Evolutionary conservation across 768 basidiomycete genomes (phyloP).

Genomic region (Erythrobasidium yunnanense): DNA sequence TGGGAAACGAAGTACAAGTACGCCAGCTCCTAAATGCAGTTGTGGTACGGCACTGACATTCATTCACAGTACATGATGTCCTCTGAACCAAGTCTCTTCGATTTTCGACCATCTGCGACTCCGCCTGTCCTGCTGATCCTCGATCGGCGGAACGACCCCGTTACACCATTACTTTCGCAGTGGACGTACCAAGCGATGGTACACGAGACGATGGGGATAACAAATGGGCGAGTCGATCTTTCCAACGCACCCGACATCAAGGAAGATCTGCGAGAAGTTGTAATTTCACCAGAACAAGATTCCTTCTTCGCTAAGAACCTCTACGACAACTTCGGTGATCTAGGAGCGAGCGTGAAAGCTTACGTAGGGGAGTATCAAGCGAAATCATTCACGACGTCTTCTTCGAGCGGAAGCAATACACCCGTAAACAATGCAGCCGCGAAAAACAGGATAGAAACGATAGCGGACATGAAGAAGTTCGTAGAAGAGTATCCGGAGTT

Average conservation of each 20-base stretch:
- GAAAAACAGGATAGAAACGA: constrained; percentile 77
- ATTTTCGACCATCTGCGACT: constrained; percentile 79
- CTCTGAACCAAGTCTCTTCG: constrained; percentile 67
- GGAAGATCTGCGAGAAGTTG: constrained; percentile 88
- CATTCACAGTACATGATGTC: constrained; percentile 60
- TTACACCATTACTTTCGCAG: constrained; percentile 87
- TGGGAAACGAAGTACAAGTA: constrained; percentile 77
- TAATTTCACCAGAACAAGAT: constrained; percentile 74
- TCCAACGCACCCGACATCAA: constrained; percentile 70
- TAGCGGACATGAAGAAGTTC: constrained; percentile 78
- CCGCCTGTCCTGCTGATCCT: constrained; percentile 81
- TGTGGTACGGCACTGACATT: neutral
- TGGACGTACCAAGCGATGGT: constrained; percentile 99
- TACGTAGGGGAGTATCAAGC: constrained; percentile 78
- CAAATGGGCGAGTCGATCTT: constrained; percentile 83
- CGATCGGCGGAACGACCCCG: constrained; percentile 91
- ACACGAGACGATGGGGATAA: constrained; percentile 83
- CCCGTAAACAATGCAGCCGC: constrained; percentile 60
- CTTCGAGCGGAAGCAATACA: constrained; percentile 16
- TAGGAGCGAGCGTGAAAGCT: constrained; percentile 77
- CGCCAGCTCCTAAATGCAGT: constrained; percentile 25
- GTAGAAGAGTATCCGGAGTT: constrained; percentile 99
- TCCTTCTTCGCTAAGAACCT: constrained; percentile 85
- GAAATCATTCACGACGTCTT: constrained; percentile 25
- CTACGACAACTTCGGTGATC: constrained; percentile 88